Evolutionary conservation across 768 basidiomycete genomes (phyloP), one percentile per base, ranked within the genome.

Genomic region (Boletus eberwhitei): DNA sequence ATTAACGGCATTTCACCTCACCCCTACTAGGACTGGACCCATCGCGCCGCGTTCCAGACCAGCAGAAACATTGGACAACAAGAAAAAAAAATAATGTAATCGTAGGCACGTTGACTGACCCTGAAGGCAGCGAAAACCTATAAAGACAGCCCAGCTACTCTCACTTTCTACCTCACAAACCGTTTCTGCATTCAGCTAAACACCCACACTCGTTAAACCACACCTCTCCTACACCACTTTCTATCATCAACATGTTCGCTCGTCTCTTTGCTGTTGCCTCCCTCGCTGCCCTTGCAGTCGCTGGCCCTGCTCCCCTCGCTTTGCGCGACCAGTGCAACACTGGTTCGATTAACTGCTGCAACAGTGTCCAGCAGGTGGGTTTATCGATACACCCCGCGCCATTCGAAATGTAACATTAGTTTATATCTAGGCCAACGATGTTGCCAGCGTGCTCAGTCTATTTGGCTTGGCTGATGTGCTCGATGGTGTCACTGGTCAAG

Each of bases 221-320:
- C 22, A 42, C 3, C 29, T 5, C 29, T 21, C 16, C 37, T n/a
- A 9, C 0, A 51, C 5, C 34, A 37, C 31, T 42, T 40, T 41
- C 47, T 34, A 49, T 2, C 2, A 53, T 54, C 52, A 50, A 22
- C 34, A 64, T 64, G 62, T 64, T 63, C 31, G 41, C 56, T 55
- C 55, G 58, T 53, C 19, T 58, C 26, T 55, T 58, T 8, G 57
- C 53, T 8, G 41, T 62, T 45, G 62, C 55, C 19, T 49, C 55
- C 17, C 42, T 65, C 29, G 60, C 32, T 50, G 64, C 52, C 5
- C 34, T 63, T 48, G 62, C 51, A 3, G 43, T 59, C 5, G 58
- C 60, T 2, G 5, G 41, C 16, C 53, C 59, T 22, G 47, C 36
- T 34, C 32, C 38, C 26, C 17, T 56, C 31, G 21, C 29, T 48